A percentile compares a stretch with the other conserved stretches of the same genome.
These are phyloP conservation scores for Pleomassaria siparia DNA, from an alignment of 2,329 filamentous ascomycete species.

Conservation along the genomic window DNA sequence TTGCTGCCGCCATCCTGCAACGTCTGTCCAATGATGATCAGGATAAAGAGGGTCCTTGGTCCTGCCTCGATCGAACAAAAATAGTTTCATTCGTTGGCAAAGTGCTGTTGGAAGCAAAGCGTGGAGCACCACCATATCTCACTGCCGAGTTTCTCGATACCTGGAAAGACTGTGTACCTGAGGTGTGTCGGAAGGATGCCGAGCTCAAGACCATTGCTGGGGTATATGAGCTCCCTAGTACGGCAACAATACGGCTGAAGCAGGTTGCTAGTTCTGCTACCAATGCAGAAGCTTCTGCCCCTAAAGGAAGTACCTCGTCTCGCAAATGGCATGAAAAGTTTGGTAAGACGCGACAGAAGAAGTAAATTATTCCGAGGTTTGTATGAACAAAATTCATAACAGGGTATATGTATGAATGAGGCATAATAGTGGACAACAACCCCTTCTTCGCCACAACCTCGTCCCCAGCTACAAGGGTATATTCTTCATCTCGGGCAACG, in stretches of 20 bases:
- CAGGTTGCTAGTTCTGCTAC: slow-evolving; percentile 9
- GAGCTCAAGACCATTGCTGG: slow-evolving; percentile 35
- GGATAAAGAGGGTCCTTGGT: slow-evolving; percentile 32
- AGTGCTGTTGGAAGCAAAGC: slow-evolving; percentile 33
- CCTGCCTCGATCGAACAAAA: slow-evolving; percentile 34
- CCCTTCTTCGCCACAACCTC: too few species aligned
- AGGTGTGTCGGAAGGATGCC: slow-evolving; percentile 39
- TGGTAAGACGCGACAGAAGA: slow-evolving; percentile 36
- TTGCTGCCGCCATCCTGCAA: slow-evolving; percentile 43
- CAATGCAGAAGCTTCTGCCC: slow-evolving; percentile 7
- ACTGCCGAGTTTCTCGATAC: slow-evolving; percentile 39
- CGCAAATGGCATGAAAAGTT: slow-evolving; percentile 47
- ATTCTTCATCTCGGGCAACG: slow-evolving; percentile 68
- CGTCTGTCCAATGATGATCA: slow-evolving; percentile 33
- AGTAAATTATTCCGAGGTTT: not conserved
- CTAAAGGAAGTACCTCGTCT: slow-evolving; percentile 25
- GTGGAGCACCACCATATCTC: slow-evolving; percentile 23
- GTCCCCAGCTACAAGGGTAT: slow-evolving; percentile 62
- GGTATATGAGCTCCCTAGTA: slow-evolving; percentile 33
- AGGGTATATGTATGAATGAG: slow-evolving; percentile 8
- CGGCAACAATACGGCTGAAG: slow-evolving; percentile 35
- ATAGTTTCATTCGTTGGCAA: slow-evolving; percentile 36
- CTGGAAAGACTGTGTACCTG: slow-evolving; percentile 43
- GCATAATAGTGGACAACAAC: too few species aligned
- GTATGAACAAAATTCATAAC: not conserved